Evolutionary conservation across 768 basidiomycete species (phyloP), one percentile per base, ranked within the genome.

Genomic region (Ephemerocybe angulata): DNA sequence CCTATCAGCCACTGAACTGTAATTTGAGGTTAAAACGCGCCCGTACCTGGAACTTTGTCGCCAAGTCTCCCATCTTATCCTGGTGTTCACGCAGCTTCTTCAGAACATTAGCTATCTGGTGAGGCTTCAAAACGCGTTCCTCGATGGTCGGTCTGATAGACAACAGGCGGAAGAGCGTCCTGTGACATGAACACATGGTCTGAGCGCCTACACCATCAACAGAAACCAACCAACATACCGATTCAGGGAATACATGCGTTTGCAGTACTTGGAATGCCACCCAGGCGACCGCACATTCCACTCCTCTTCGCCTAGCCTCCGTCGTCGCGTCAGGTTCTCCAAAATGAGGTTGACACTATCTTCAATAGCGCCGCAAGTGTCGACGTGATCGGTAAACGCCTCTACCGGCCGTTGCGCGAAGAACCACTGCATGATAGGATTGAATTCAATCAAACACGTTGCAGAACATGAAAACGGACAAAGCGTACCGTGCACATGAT

Each of bases 81-180:
- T 75, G 74, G 63, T 74, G 73, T 60, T 75, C 66, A 51, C 65
- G 62, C 51, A 74, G 60, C 65, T 75, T 76, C 38, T 62, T 57
- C 31, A 72, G 58, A 28, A 70, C 62, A 42, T 59, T 60, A 19
- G 55, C 60, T 13, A 64, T 59, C 51, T 69, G 70, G 28, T 65
- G 62, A 50, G 65, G 63, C n/a, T 64, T 66, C 49, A 67, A 59
- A n/a, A 63, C 57, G 35, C 63, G 63, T 15, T 51, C 56, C 38
- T 68, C 68, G 35, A 69, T 57, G 28, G 66, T 60, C 24, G 59
- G 59, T 35, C 67, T 61, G 52, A 72, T 58, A 47, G 62, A 58
- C 38, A 58, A 54, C 25, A 72, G 60, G 50, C 70, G 62, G 50
- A 66, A 60, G n/a, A 72, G 60, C 28, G 68, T 70, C 53, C 71